These are phyloP conservation scores for Carex sylvatica DNA, from an alignment of 202 grass and related monocot species.

Conservation along the genomic window DNA sequence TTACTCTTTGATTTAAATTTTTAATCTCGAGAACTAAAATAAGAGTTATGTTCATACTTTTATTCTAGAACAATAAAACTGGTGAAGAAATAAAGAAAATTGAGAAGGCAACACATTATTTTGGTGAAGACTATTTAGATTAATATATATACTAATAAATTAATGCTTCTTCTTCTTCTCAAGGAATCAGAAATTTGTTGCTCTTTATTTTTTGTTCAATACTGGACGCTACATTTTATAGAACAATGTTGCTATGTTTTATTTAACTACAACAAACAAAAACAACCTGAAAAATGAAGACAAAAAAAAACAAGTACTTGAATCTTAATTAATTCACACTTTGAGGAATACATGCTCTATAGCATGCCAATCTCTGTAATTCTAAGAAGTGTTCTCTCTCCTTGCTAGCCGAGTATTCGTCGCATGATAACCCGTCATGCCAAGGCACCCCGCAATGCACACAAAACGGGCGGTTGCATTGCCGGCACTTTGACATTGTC, in stretches of 20 bases:
- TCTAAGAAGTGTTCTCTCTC: slow-evolving; percentile 37
- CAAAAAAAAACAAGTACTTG: not conserved
- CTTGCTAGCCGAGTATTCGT: slow-evolving; percentile 37
- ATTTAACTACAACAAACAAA: not conserved
- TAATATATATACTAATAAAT: too few species aligned
- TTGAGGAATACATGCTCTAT: slow-evolving; percentile 39
- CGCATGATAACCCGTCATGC: slow-evolving; percentile 44
- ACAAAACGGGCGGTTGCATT: slow-evolving; percentile 49
- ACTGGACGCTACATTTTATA: not conserved
- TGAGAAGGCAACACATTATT: too few species aligned
- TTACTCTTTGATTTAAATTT: too few species aligned
- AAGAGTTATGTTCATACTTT: too few species aligned
- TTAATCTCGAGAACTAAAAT: too few species aligned
- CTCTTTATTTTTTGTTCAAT: too few species aligned
- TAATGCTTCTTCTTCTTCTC: too few species aligned
- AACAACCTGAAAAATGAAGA: not conserved
- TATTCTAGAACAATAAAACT: too few species aligned
- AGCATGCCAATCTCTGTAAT: slow-evolving; percentile 44
- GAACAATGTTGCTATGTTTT: not conserved
- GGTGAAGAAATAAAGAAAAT: too few species aligned
- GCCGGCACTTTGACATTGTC: slow-evolving; percentile 40
- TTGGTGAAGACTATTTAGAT: too few species aligned
- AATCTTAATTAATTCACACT: slow-evolving; percentile 35
- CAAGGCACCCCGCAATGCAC: slow-evolving; percentile 54
- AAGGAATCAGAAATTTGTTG: too few species aligned